Percentiles rank a stretch among this genome's conserved stretches.
Evolutionary conservation across 2,329 filamentous ascomycete genomes (phyloP).

Genomic region (Seiridium unicorne): DNA sequence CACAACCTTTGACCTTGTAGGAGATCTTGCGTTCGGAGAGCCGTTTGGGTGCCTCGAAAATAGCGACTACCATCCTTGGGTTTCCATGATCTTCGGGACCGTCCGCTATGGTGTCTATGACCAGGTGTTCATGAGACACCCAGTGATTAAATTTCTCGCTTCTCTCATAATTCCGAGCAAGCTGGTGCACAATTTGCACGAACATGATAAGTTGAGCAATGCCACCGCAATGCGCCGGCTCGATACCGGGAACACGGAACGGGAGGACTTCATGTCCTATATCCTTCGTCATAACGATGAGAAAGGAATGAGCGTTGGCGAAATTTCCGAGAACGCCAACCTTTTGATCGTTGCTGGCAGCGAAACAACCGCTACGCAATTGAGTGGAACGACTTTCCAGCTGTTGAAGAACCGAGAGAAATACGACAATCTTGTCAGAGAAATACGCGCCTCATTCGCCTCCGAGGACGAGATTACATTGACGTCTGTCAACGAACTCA

Average conservation of each 20-base stretch:
- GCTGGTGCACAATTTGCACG: background rate
- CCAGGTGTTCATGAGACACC: background rate
- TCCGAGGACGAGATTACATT: conserved; percentile 35
- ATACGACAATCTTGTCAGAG: conserved; percentile 29
- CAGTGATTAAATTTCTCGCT: background rate
- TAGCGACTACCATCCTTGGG: background rate
- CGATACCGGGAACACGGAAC: background rate
- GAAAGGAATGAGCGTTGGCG: background rate
- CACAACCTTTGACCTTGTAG: conserved; percentile 2
- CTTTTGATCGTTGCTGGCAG: conserved; percentile 2
- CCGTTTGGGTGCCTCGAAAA: background rate
- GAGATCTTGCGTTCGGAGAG: conserved; percentile 6
- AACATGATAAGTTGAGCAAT: background rate
- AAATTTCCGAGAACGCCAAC: background rate
- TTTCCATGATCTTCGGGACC: conserved; percentile 1
- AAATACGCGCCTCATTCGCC: conserved; percentile 35
- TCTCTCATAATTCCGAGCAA: background rate
- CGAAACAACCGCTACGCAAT: conserved; percentile 32
- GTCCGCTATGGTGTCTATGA: background rate
- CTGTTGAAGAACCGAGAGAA: conserved; percentile 29
- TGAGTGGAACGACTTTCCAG: conserved; percentile 38
- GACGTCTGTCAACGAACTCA: conserved; percentile 23
- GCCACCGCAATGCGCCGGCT: background rate
- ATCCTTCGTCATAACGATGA: background rate
- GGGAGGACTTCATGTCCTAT: conserved; percentile 5